A percentile compares a stretch with the other conserved stretches of the same genome.
phyloP scores from a whole-genome alignment of 2,329 filamentous ascomycete genomes.

The Gaeumannomyces tritici region DNA sequence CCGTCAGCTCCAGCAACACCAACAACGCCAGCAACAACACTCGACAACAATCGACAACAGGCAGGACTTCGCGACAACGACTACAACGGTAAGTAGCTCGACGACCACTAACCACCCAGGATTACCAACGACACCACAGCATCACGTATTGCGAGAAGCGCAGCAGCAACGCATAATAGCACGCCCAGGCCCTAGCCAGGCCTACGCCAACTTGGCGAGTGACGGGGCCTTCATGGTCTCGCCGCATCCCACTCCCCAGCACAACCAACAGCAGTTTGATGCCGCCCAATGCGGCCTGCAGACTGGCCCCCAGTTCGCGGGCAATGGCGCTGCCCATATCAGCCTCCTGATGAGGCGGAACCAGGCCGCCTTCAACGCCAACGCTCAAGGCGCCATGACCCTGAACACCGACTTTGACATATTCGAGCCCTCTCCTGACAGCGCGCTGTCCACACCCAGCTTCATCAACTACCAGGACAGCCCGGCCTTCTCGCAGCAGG shows the following conservation, averaged over 20 bases:
- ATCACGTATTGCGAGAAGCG: conserved; percentile 72
- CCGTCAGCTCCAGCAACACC: conserved; percentile 16
- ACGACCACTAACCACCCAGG: conserved; percentile 34
- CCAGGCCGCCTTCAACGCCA: conserved; percentile 20
- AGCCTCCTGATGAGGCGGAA: conserved; percentile 37
- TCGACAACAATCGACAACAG: conserved; percentile 16
- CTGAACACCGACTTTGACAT: conserved; percentile 35
- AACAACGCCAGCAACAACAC: conserved; percentile 23
- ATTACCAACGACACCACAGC: conserved; percentile 56
- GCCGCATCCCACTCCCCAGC: conserved; percentile 44
- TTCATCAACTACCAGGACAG: conserved; percentile 42
- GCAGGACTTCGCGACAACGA: conserved; percentile 43
- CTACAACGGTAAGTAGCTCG: conserved; percentile 41
- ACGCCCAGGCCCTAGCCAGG: conserved; percentile 57
- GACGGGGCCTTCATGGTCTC: conserved; percentile 50
- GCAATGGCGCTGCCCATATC: conserved; percentile 29
- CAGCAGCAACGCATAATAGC: conserved; percentile 70
- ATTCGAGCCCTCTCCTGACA: conserved; percentile 37
- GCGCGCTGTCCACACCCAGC: conserved; percentile 36
- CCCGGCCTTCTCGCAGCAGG: conserved; percentile 25
- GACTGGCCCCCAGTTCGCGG: conserved; percentile 32
- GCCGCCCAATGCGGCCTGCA: background rate
- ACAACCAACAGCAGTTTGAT: conserved; percentile 9
- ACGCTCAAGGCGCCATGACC: conserved; percentile 22
- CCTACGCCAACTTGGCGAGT: conserved; percentile 17